Evolutionary conservation across 306 rosid genomes (phyloP).

Genomic region (Oxytropis ochrocephala): DNA sequence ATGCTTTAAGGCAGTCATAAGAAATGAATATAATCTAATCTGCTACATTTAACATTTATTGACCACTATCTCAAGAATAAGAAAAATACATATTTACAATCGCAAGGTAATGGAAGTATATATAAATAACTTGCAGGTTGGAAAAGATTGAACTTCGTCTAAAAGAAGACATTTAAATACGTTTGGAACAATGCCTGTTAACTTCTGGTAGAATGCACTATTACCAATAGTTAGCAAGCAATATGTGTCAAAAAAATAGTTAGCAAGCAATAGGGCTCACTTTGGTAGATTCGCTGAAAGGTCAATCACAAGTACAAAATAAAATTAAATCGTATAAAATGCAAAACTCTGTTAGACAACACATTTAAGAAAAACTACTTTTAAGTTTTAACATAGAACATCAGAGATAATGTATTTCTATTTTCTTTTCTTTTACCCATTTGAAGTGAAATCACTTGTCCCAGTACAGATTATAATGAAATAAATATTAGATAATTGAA

Average conservation of each 20-base stretch:
- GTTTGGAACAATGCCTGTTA: background rate
- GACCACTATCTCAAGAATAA: background rate
- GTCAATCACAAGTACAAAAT: background rate
- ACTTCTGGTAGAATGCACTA: background rate
- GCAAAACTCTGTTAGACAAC: background rate
- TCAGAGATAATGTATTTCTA: background rate
- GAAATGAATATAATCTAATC: background rate
- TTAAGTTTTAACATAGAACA: background rate
- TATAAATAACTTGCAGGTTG: background rate
- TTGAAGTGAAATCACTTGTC: background rate
- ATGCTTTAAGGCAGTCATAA: slow-evolving; percentile 7
- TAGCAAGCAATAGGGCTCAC: background rate
- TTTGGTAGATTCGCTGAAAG: background rate
- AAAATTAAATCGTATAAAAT: background rate
- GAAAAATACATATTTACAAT: background rate
- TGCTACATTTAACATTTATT: background rate
- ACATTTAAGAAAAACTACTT: background rate
- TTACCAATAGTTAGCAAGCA: background rate
- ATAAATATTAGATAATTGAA: background rate
- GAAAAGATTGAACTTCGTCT: background rate
- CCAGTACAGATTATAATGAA: background rate
- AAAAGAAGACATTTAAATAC: slow-evolving; percentile 4
- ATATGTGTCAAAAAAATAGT: no score
- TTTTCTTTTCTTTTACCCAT: background rate
- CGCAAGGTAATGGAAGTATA: background rate